Evolutionary conservation across 2,329 filamentous ascomycete genomes (phyloP).

Genomic region (Claviceps sp.): DNA sequence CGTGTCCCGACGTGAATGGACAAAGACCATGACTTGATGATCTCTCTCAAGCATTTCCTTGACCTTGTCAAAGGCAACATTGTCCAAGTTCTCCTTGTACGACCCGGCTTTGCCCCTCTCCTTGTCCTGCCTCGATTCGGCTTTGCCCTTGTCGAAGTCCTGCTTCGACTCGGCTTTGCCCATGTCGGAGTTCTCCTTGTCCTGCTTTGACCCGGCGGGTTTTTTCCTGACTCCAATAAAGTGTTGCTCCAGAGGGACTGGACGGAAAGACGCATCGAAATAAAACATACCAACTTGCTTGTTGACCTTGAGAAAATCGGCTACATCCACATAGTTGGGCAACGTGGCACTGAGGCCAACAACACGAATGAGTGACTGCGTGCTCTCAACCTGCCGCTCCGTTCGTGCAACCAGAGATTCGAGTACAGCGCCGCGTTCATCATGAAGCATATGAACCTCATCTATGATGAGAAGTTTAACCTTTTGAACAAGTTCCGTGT

Average conservation of each 20-base stretch:
- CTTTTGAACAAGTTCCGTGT: slow-evolving; percentile 95
- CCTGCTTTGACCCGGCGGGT: slow-evolving; percentile 19
- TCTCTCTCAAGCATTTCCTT: slow-evolving; percentile 79
- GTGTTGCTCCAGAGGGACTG: slow-evolving; percentile 91
- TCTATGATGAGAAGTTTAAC: slow-evolving; percentile 93
- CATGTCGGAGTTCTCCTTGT: slow-evolving; percentile 85
- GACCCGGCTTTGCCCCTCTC: slow-evolving; percentile 59
- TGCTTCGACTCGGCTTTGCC: slow-evolving; percentile 72
- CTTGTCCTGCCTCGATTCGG: no score
- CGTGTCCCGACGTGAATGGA: slow-evolving; percentile 92
- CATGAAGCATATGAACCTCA: slow-evolving; percentile 98
- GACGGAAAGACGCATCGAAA: slow-evolving; percentile 90
- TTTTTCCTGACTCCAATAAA: slow-evolving; percentile 96
- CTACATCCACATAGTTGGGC: slow-evolving; percentile 92
- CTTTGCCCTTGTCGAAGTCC: slow-evolving; percentile 52
- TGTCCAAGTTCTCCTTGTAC: slow-evolving; percentile 80
- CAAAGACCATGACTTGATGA: slow-evolving; percentile 99
- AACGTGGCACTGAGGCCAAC: slow-evolving; percentile 90
- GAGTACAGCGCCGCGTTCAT: slow-evolving; percentile 89
- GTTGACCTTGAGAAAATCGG: slow-evolving; percentile 94
- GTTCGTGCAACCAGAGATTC: slow-evolving; percentile 93
- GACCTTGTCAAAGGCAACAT: slow-evolving; percentile 84
- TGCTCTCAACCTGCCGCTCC: slow-evolving; percentile 92
- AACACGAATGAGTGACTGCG: slow-evolving; percentile 91
- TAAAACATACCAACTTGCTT: slow-evolving; percentile 88